Evolutionary conservation across 2,329 filamentous ascomycete species (phyloP).

Genomic region (Thielaviopsis musarum): DNA sequence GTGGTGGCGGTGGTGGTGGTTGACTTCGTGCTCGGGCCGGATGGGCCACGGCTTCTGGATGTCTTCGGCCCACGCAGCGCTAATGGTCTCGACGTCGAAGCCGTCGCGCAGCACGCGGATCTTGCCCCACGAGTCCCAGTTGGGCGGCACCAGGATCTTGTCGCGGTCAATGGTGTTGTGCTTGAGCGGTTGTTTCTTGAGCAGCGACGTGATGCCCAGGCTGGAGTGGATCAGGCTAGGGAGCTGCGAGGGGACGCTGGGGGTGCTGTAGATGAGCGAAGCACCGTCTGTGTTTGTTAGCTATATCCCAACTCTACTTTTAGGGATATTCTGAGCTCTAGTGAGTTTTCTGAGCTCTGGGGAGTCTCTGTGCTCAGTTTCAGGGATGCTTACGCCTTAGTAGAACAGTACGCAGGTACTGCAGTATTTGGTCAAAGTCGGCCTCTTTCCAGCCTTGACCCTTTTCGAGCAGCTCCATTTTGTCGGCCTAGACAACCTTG

Average conservation of each 20-base stretch:
- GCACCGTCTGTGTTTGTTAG: constrained; percentile 46
- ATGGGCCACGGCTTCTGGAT: constrained; percentile 42
- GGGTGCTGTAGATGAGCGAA: constrained; percentile 71
- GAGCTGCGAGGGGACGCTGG: constrained; percentile 58
- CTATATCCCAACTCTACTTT: constrained; percentile 12
- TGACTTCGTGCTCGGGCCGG: constrained; percentile 14
- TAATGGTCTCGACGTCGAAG: constrained; percentile 80
- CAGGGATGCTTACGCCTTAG: constrained; percentile 51
- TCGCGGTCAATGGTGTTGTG: constrained; percentile 87
- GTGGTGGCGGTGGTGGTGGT: background rate
- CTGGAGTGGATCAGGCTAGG: constrained; percentile 71
- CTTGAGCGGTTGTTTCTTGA: constrained; percentile 64
- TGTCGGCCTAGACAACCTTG: constrained; percentile 45
- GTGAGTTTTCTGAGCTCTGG: too few species aligned
- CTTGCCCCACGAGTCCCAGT: constrained; percentile 98
- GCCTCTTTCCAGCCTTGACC: constrained; percentile 90
- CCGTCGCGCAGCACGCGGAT: constrained; percentile 81
- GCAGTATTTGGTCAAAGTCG: constrained; percentile 88
- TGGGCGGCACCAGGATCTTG: constrained; percentile 84
- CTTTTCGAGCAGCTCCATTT: constrained; percentile 79
- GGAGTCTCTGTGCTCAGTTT: too few species aligned
- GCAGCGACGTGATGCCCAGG: constrained; percentile 67
- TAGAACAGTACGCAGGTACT: constrained; percentile 78
- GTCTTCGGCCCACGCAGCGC: constrained; percentile 71
- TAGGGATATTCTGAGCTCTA: constrained; percentile 10